Percentiles rank a stretch among this genome's conserved stretches.
Conservation (phyloP, 768 basidiomycete genomes). For the Auricularia auricula-judae region DNA sequence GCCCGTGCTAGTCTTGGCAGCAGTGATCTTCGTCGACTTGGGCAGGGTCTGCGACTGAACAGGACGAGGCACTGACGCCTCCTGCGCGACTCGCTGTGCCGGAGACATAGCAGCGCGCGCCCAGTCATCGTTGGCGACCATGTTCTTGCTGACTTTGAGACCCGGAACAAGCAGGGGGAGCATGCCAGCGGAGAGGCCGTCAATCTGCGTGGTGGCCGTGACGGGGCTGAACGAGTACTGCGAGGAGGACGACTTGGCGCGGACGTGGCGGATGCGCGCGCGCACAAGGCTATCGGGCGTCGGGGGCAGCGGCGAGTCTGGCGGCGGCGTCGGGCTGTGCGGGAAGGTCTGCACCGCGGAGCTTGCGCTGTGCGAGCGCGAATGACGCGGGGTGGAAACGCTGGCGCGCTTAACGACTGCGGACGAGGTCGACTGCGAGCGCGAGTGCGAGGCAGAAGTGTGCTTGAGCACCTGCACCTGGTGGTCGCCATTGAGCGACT, state of each 20-base stretch:
- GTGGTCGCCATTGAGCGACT: slow-evolving; percentile 5
- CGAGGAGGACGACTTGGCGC: slow-evolving; percentile 41
- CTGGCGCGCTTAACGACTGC: background rate
- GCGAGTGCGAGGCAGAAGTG: background rate
- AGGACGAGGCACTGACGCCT: background rate
- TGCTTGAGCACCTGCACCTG: background rate
- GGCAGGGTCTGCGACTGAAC: background rate
- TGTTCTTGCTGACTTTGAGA: slow-evolving; percentile 42
- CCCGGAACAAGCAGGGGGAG: slow-evolving; percentile 60
- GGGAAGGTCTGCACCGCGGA: slow-evolving; percentile 29
- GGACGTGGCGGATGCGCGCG: slow-evolving; percentile 37
- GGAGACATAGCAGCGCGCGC: slow-evolving; percentile 19
- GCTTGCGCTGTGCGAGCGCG: slow-evolving; percentile 51
- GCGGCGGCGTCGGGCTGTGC: slow-evolving; percentile 35
- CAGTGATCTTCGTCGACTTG: background rate
- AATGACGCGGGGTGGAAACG: slow-evolving; percentile 24
- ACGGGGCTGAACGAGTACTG: slow-evolving; percentile 51
- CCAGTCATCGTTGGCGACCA: slow-evolving; percentile 41
- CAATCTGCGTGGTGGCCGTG: slow-evolving; percentile 53
- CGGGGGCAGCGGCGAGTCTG: slow-evolving; percentile 58
- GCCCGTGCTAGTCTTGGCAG: background rate
- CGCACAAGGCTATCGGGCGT: slow-evolving; percentile 56
- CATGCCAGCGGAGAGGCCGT: slow-evolving; percentile 57
- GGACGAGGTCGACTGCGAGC: background rate
- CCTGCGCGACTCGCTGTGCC: background rate